Percentiles rank a stretch among this genome's conserved stretches.
These are phyloP conservation scores for Candida pini DNA, from an alignment of 805 yeast species.

Conservation along the genomic window DNA sequence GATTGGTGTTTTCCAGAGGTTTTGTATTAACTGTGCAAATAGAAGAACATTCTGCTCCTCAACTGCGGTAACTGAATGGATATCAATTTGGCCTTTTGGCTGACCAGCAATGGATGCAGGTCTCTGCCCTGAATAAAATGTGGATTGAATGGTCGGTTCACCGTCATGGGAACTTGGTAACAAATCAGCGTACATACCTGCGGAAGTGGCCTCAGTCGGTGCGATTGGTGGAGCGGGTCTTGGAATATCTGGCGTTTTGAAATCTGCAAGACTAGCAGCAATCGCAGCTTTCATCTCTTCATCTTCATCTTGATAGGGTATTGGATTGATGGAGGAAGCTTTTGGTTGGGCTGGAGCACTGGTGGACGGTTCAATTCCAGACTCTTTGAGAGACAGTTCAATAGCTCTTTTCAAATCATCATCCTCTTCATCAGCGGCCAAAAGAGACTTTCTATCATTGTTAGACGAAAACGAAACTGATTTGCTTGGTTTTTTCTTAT, in stretches of 20 bases:
- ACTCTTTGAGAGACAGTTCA: constrained; percentile 67
- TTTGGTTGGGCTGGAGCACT: background rate
- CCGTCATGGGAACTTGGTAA: constrained; percentile 7
- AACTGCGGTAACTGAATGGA: constrained; percentile 39
- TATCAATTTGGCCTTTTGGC: constrained; percentile 5
- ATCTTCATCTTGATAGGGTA: constrained; percentile 57
- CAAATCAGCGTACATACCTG: constrained; percentile 24
- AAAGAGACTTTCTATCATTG: constrained; percentile 13
- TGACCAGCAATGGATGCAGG: too few species aligned
- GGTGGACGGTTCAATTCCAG: constrained; percentile 14
- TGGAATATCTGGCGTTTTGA: constrained; percentile 32
- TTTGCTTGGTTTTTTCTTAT: constrained; percentile 18
- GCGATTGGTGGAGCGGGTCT: background rate
- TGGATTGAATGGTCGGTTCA: too few species aligned
- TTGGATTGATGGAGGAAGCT: constrained; percentile 2
- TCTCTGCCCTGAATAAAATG: too few species aligned
- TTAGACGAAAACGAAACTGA: constrained; percentile 3
- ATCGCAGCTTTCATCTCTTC: constrained; percentile 92
- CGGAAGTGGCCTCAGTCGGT: constrained; percentile 15
- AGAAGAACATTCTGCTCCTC: constrained; percentile 69
- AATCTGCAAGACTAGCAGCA: constrained; percentile 80
- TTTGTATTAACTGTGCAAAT: constrained; percentile 63
- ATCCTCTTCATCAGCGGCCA: constrained; percentile 49
- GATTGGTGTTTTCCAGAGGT: constrained; percentile 38
- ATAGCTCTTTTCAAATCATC: constrained; percentile 76